Evolutionary conservation across 192 early-diverging fungal species (phyloP), one percentile per base, ranked within the genome.

Genomic region (Dissophora ornata): DNA sequence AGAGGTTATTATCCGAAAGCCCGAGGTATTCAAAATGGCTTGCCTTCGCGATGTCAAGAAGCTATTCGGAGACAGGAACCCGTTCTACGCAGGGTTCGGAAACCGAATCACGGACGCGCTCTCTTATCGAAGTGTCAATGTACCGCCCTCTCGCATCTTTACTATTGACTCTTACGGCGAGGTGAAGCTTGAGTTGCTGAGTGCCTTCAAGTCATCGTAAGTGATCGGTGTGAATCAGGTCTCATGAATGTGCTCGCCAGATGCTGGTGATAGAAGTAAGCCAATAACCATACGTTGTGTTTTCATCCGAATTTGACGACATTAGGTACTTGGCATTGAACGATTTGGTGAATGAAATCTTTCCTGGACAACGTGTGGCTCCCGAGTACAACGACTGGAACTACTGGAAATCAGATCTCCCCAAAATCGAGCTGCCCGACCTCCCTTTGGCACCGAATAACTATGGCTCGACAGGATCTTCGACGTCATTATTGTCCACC

Each of bases 61-160:
- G 33, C 73, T 99, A 36, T 99, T 95, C 87, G 92, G 87, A 19
- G 91, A 91, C 44, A 66, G 74, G 15, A 90, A 85, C 50, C 95
- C 96, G 7, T 99, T 99, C 64, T 97, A 94, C 77, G 97, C 96
- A 4, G 97, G 97, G 0, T 99, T 97, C 67, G 96, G 96, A 32
- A 97, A 99, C 78, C 85, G 97, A n/a, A 96, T 97, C 53, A 97
- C 96, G 21, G 96, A 98, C 79, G 96, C 97, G 26, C 86, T 98
- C 34, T 95, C 95, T 1, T 99, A 99, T 69, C 90, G 95, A 45
- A 91, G 88, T 65, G 97, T 99, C 46, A 90, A 96, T 78, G 90
- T 99, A 11, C 97, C 97, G 0, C 79, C 92, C 6, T 94, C 94
- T 25, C 87, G 95, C 26, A 99, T 99, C 32, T 99, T 97, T 79